Conservation (phyloP, 768 basidiomycete genomes). For the Leccinum variicolor region DNA sequence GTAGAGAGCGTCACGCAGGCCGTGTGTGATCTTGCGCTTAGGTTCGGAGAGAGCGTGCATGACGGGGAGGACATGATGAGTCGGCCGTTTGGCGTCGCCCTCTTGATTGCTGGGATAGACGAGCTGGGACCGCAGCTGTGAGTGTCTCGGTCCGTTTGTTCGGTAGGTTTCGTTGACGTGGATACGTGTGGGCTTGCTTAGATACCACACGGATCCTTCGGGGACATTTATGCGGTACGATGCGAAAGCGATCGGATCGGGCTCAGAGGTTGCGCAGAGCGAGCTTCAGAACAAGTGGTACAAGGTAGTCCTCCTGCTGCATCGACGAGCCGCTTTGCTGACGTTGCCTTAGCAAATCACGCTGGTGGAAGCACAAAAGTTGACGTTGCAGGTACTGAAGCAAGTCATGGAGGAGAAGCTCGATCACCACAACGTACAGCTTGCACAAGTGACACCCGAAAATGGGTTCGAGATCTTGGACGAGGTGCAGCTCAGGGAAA, state of each 20-base stretch:
- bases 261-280: conserved; percentile 95
- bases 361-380: conserved; percentile 78
- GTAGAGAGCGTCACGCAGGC: conserved; percentile 98
- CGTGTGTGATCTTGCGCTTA: conserved; percentile 92
- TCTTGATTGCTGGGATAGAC: conserved; percentile 96
- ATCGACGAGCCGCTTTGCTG: conserved; percentile 1
- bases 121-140: conserved; percentile 95
- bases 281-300: conserved; percentile 98
- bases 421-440: conserved; percentile 97
- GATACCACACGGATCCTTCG: conserved; percentile 97
- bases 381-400: conserved; percentile 88
- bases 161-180: background rate
- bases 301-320: conserved; percentile 51
- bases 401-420: conserved; percentile 99
- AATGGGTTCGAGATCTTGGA: conserved; percentile 89
- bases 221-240: conserved; percentile 96
- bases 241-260: conserved; percentile 97
- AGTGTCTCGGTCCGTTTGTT: conserved; percentile 27
- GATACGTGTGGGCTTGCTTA: conserved; percentile 30
- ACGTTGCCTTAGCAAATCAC: conserved; percentile 75
- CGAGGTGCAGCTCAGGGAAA: conserved; percentile 74
- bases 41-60: conserved; percentile 98
- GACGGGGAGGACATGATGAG: conserved; percentile 99
- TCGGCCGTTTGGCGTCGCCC: conserved; percentile 95
- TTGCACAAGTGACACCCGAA: conserved; percentile 86